phyloP scores from a whole-genome alignment of 345 rosid genomes.

The Eucalyptus brandiana region DNA sequence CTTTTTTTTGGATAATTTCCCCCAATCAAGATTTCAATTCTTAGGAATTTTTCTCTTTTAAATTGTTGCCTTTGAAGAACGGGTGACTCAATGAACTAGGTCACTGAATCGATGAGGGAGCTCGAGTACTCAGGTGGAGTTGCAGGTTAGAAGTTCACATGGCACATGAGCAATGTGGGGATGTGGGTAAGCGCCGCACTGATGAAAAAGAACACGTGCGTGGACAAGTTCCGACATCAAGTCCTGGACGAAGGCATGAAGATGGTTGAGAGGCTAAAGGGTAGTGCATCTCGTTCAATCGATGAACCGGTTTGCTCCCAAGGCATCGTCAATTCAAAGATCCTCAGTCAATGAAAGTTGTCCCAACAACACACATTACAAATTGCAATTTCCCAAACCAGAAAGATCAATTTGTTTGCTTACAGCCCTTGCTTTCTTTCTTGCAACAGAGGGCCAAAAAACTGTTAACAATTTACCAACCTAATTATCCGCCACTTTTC shows the following conservation, averaged over 20 bases:
- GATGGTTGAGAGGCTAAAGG: not conserved
- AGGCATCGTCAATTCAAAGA: not conserved
- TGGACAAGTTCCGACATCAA: not conserved
- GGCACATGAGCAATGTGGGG: not conserved
- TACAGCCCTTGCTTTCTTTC: not conserved
- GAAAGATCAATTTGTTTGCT: not conserved
- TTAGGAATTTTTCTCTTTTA: too few species aligned
- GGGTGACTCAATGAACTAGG: not conserved
- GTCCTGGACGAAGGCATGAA: not conserved
- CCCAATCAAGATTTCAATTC: too few species aligned
- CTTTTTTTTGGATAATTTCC: too few species aligned
- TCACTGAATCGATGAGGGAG: accelerated
- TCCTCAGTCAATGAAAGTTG: not conserved
- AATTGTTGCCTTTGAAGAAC: not conserved
- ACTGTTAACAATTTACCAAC: not conserved
- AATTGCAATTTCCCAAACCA: not conserved
- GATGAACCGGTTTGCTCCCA: not conserved
- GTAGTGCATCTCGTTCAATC: not conserved
- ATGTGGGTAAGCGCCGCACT: not conserved
- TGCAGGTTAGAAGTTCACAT: not conserved
- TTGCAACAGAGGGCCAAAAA: not conserved
- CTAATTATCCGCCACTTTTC: not conserved
- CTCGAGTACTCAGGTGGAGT: not conserved
- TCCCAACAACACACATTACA: not conserved
- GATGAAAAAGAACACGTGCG: not conserved